Evolutionary conservation across 2,329 filamentous ascomycete genomes (phyloP).

Genomic region (Verticillium klebahnii): DNA sequence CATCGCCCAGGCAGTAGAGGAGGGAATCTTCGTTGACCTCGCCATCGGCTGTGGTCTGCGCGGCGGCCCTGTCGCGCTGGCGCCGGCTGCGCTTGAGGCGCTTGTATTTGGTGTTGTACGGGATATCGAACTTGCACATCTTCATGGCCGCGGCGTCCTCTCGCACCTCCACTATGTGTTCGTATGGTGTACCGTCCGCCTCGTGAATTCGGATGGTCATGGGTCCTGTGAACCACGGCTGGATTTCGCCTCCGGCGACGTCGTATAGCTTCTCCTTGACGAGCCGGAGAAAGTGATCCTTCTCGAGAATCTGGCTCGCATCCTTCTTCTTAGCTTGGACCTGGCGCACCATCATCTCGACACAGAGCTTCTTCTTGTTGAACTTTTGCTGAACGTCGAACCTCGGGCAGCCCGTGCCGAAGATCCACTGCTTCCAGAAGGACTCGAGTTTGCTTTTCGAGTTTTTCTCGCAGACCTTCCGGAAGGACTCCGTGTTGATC

Average conservation of each 20-base stretch:
- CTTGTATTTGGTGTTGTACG: slow-evolving; percentile 99
- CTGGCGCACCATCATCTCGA: slow-evolving; percentile 87
- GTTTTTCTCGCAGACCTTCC: slow-evolving; percentile 80
- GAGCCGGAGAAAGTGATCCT: slow-evolving; percentile 75
- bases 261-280: slow-evolving; percentile 73
- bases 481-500: slow-evolving; percentile 70
- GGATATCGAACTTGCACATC: slow-evolving; percentile 78
- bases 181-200: slow-evolving; percentile 95
- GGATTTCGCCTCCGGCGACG: slow-evolving; percentile 64
- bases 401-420: slow-evolving; percentile 80
- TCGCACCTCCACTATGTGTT: slow-evolving; percentile 94
- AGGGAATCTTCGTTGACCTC: slow-evolving; percentile 72
- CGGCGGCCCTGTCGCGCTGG: slow-evolving; percentile 42
- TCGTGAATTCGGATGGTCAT: slow-evolving; percentile 99
- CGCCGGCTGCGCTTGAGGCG: slow-evolving; percentile 74
- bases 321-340: slow-evolving; percentile 48
- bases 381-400: slow-evolving; percentile 86
- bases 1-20: slow-evolving; percentile 87
- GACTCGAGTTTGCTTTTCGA: slow-evolving; percentile 81
- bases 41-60: slow-evolving; percentile 49
- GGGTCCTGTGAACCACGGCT: slow-evolving; percentile 84
- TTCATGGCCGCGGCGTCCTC: slow-evolving; percentile 67
- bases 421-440: slow-evolving; percentile 93
- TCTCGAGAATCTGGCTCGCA: slow-evolving; percentile 41
- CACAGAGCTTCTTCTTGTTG: slow-evolving; percentile 95